Percentiles rank a stretch among this genome's conserved stretches.
Evolutionary conservation across 306 rosid genomes (phyloP).

Genomic region (Trifolium pratense): DNA sequence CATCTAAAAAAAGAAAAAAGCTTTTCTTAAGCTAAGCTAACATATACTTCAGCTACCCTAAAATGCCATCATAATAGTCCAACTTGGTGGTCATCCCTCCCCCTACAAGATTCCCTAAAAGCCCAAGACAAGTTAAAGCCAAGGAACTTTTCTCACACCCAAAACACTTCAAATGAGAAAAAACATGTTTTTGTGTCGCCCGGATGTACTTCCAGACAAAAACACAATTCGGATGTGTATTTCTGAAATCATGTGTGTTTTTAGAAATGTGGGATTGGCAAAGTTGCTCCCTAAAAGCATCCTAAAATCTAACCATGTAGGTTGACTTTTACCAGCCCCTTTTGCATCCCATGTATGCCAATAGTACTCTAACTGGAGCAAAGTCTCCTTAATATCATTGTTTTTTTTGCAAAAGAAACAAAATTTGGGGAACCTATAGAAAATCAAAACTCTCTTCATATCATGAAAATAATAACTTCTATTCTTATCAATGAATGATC

Average conservation of each 20-base stretch:
- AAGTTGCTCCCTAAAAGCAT: not conserved
- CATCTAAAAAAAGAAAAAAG: slow-evolving; percentile 11
- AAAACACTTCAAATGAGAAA: not conserved
- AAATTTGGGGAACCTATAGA: not conserved
- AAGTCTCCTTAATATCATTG: not conserved
- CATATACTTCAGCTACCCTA: slow-evolving; percentile 12
- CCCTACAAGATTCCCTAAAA: not conserved
- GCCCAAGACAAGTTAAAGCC: not conserved
- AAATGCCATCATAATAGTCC: slow-evolving; percentile 12
- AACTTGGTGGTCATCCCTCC: not conserved
- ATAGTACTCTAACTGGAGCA: not conserved
- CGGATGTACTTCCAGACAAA: not conserved
- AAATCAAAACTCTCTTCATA: slow-evolving; percentile 9
- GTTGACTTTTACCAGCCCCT: not conserved
- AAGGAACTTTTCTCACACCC: not conserved
- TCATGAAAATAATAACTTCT: not conserved
- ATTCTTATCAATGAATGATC: slow-evolving; percentile 12
- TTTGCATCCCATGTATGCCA: not conserved
- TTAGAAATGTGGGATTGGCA: too few species aligned
- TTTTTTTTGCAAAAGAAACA: too few species aligned
- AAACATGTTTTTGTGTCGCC: not conserved
- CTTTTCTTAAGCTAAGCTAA: slow-evolving; percentile 22
- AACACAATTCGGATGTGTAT: not conserved
- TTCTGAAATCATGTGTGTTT: too few species aligned
- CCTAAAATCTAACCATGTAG: not conserved